phyloP scores from a whole-genome alignment of 495 filamentous ascomycete genomes.

The Hypoxylon perforatum region DNA sequence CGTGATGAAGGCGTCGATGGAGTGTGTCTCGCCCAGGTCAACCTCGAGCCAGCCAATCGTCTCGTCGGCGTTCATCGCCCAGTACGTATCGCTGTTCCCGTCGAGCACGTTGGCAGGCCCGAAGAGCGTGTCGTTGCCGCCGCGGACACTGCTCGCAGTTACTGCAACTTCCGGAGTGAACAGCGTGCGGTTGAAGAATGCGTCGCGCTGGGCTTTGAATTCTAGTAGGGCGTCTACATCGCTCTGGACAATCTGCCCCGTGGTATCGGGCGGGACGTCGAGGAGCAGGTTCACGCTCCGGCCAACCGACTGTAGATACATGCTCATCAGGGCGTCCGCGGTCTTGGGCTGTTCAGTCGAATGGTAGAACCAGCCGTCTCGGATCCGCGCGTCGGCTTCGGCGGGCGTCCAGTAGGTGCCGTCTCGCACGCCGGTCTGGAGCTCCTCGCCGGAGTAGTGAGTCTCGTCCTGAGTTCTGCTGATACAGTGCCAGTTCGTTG shows the following conservation, averaged over 20 bases:
- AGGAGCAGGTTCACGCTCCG: conserved; percentile 43
- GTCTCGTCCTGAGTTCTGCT: conserved; percentile 41
- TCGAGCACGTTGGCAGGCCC: conserved; percentile 40
- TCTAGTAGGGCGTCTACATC: conserved; percentile 33
- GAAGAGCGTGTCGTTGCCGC: conserved; percentile 24
- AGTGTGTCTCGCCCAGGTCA: conserved; percentile 21
- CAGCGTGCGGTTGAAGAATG: conserved; percentile 32
- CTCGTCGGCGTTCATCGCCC: conserved; percentile 35
- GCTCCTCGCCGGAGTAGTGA: conserved; percentile 33
- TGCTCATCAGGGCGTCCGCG: conserved; percentile 34
- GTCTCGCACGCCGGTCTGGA: conserved; percentile 41
- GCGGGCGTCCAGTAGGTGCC: conserved; percentile 42
- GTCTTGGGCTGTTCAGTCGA: conserved; percentile 41
- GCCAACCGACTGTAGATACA: conserved; percentile 44
- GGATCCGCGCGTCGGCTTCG: conserved; percentile 42
- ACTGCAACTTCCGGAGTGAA: conserved; percentile 17
- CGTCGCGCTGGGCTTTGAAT: conserved; percentile 39
- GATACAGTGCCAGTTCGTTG: conserved; percentile 45
- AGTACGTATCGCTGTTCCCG: conserved; percentile 32
- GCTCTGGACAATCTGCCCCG: conserved; percentile 32
- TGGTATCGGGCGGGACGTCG: conserved; percentile 44
- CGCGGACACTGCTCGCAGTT: conserved; percentile 41
- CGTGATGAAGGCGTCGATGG: conserved; percentile 37
- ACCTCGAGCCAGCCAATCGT: conserved; percentile 38
- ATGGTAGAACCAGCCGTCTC: conserved; percentile 46